A percentile compares a stretch with the other conserved stretches of the same genome.
phyloP scores from a whole-genome alignment of 371 early-diverging fungal species.

The Rhizopus delemar region DNA sequence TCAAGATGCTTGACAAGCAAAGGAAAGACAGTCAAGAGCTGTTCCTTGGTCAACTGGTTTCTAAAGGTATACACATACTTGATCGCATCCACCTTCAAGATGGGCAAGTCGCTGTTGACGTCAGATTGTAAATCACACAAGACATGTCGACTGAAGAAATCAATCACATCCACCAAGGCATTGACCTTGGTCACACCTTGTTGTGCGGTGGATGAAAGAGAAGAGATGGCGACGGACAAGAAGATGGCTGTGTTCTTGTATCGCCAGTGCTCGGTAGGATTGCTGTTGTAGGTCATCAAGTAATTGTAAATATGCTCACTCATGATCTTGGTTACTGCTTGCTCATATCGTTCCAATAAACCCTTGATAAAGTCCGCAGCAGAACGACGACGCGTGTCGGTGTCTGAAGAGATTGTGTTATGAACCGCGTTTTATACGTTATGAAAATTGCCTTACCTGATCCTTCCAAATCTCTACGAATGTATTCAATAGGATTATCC shows the following conservation, averaged over 20 bases:
- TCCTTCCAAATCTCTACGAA: conserved; percentile 93
- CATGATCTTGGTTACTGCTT: conserved; percentile 82
- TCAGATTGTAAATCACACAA: conserved; percentile 79
- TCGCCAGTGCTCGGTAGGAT: conserved; percentile 85
- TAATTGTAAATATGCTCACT: conserved; percentile 72
- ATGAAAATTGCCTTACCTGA: conserved; percentile 49
- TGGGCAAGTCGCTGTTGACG: conserved; percentile 72
- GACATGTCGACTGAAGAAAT: conserved; percentile 83
- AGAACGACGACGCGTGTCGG: conserved; percentile 89
- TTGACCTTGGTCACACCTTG: conserved; percentile 85
- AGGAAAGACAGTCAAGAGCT: conserved; percentile 77
- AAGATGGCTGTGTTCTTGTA: conserved; percentile 94
- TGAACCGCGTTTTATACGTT: background rate
- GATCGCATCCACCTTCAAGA: conserved; percentile 92
- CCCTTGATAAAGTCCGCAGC: conserved; percentile 92
- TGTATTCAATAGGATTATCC: conserved; percentile 94
- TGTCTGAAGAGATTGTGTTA: conserved; percentile 49
- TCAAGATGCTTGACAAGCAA: conserved; percentile 79
- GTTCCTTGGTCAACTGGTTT: conserved; percentile 83
- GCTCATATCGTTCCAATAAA: conserved; percentile 84
- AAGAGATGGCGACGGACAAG: conserved; percentile 85
- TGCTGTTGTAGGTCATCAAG: conserved; percentile 71
- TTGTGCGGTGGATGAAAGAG: conserved; percentile 61
- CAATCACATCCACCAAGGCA: conserved; percentile 74
- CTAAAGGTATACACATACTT: conserved; percentile 92